phyloP scores from a whole-genome alignment of 495 filamentous ascomycete species.

The Podospora tetraspora region DNA sequence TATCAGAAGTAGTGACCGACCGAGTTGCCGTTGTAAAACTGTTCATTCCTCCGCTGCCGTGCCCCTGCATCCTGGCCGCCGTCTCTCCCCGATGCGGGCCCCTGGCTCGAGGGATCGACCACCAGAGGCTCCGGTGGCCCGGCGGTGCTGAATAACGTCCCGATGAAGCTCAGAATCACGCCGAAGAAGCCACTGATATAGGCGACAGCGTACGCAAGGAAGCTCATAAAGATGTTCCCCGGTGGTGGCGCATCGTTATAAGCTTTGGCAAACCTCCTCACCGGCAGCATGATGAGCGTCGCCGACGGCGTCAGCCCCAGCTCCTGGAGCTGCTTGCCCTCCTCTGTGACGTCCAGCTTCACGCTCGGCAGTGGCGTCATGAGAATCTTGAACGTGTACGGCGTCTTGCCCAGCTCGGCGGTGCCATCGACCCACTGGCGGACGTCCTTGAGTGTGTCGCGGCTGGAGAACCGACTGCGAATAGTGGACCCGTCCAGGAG shows the following conservation, averaged over 20 bases:
- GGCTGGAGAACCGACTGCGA: constrained; percentile 61
- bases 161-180: constrained; percentile 27
- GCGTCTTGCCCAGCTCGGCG: constrained; percentile 23
- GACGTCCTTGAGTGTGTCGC: constrained; percentile 63
- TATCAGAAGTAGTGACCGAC: no score
- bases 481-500: constrained; percentile 80
- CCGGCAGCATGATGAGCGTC: constrained; percentile 70
- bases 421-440: constrained; percentile 68
- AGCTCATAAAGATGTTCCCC: constrained; percentile 42
- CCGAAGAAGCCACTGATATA: constrained; percentile 29
- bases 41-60: constrained; percentile 41
- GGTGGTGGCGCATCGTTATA: constrained; percentile 23
- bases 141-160: constrained; percentile 25
- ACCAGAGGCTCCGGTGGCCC: constrained; percentile 10
- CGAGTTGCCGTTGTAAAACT: constrained; percentile 88
- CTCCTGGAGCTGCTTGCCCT: constrained; percentile 58
- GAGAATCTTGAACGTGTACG: constrained; percentile 82
- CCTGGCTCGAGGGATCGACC: constrained; percentile 9
- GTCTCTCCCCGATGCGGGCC: constrained; percentile 2
- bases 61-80: constrained; percentile 21
- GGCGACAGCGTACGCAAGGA: constrained; percentile 55
- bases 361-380: constrained; percentile 72
- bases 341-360: constrained; percentile 66
- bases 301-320: constrained; percentile 70
- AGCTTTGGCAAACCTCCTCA: constrained; percentile 60